Evolutionary conservation across 768 basidiomycete genomes (phyloP), one percentile per base, ranked within the genome.

Genomic region (Chalciporus piperatus): DNA sequence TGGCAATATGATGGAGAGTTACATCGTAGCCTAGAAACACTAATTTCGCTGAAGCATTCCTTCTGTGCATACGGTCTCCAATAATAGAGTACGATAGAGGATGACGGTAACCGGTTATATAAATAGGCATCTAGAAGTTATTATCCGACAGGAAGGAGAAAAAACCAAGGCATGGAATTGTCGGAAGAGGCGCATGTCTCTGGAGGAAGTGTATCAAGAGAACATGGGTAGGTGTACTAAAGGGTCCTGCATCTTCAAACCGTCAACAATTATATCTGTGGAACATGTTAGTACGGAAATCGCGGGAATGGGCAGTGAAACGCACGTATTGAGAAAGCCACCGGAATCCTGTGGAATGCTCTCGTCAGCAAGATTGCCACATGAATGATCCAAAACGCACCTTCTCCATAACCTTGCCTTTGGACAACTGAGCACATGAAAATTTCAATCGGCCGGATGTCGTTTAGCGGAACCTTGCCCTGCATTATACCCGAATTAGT

Each of bases 391-490:
- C 20, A 33, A 52, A 35, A 52, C 74, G 44, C 50, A 84, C 95
- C 96, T 76, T 98, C 96, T 54, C 94, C 96, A 70, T 99, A 98
- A 45, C 96, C 96, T 72, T 97, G 94, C 70, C 96, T 82, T 81
- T 96, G 93, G 50, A 99, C 97, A 50, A 99, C 97, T 13, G 97
- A 98, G 77, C 95, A 98, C 97, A 99, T 99, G 84, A 98, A 99
- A 61, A 98, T 81, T 69, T 99, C 97, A 70, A 99, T 98, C 16
- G 97, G 97, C 54, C 97, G 84, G 60, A 98, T 98, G 70, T 98
- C 96, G 61, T 78, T 89, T 66, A 99, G 82, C 54, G 94, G 96
- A 35, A 97, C 91, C 72, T 98, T 98, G 69, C 97, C 97, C 95
- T 97, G 59, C 30, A 37, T 22, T 9, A 27, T 19, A 17, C 25